Evolutionary conservation across 2,329 filamentous ascomycete species (phyloP).

Genomic region (Pseudovirgaria hyperparasitica): DNA sequence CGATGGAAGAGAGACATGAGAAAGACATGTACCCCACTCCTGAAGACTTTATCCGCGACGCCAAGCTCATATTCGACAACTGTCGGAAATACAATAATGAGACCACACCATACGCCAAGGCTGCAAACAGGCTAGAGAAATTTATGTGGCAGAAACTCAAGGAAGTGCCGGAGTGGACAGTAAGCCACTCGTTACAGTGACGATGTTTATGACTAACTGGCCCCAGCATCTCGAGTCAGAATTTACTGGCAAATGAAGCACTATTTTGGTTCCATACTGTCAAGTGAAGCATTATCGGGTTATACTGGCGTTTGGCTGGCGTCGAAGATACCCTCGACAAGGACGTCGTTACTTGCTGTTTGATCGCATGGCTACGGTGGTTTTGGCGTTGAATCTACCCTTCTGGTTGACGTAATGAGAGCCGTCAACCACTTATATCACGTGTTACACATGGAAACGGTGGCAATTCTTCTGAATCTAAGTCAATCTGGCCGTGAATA

Average conservation of each 20-base stretch:
- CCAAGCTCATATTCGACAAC: constrained; percentile 83
- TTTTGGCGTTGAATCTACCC: too few species aligned
- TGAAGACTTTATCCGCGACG: constrained; percentile 85
- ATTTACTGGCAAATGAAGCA: constrained; percentile 15
- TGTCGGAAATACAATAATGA: constrained; percentile 96
- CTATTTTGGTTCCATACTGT: too few species aligned
- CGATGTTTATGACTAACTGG: constrained; percentile 4
- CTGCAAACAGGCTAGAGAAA: constrained; percentile 82
- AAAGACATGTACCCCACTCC: constrained; percentile 83
- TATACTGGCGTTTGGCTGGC: too few species aligned
- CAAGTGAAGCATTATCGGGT: too few species aligned
- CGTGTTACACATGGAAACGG: too few species aligned
- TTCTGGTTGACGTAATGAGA: too few species aligned
- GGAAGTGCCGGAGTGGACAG: constrained; percentile 76
- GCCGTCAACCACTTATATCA: too few species aligned
- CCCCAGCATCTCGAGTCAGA: constrained; percentile 18
- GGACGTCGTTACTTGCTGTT: too few species aligned
- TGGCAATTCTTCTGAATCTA: too few species aligned
- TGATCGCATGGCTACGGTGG: too few species aligned
- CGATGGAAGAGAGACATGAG: constrained; percentile 93
- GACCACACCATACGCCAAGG: constrained; percentile 88
- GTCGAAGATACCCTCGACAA: too few species aligned
- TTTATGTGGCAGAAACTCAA: constrained; percentile 92
- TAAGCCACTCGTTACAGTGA: constrained; percentile 8
- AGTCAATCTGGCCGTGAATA: too few species aligned